Base-by-base conservation (phyloP, 169 alveolate species). In the Cyclospora cayetanensis region DNA sequence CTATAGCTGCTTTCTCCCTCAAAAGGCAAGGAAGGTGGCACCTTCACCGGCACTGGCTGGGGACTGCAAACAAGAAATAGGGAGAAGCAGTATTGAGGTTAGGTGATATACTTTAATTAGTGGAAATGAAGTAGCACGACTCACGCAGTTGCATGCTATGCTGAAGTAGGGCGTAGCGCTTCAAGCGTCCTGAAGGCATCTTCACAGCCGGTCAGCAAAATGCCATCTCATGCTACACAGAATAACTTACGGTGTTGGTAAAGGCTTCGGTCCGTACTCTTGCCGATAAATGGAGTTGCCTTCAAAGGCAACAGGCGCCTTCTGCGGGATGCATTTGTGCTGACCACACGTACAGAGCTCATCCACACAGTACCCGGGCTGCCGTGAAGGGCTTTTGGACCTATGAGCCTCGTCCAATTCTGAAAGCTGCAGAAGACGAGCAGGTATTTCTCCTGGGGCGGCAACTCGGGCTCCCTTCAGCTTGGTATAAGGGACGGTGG, bases 1-100 rank as follows among this genome's bases (percentile, higher is more conserved):
- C 96, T 74, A 55, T 92, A 94, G 94, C 94, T 70, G 84, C 94
- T 94, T 35, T 94, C 95, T 12, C 95, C 96, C n/a, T 93, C 95
- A 66, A 94, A 94, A 0, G 96, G 96, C 20, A 94, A 72, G 34
- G 95, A 34, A 29, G 92, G 93, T 0, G 93, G 94, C 79, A 90
- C 72, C 55, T 76, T 90, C 39, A 42, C 74, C 20, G 79, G 92
- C n/a, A 39, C 86, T 29, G 91, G 91, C 53, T 80, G 94, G 1
- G 89, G 72, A 34, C 90, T 43, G 70, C 43, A 72, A 37, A 34
- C 50, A 12, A 72, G 50, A 72, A 74, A 39, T 4, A 41, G 46
- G 2, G 63, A 72, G 7, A 31, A 60, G 29, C n/a, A n/a, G 72
- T 60, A 4, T 4, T 9, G 12, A 31, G 35, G 60, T 50, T 18